These are phyloP conservation scores for Kalmanozyma brasiliensis DNA, from an alignment of 1,284 basidiomycete species.

Conservation along the genomic window DNA sequence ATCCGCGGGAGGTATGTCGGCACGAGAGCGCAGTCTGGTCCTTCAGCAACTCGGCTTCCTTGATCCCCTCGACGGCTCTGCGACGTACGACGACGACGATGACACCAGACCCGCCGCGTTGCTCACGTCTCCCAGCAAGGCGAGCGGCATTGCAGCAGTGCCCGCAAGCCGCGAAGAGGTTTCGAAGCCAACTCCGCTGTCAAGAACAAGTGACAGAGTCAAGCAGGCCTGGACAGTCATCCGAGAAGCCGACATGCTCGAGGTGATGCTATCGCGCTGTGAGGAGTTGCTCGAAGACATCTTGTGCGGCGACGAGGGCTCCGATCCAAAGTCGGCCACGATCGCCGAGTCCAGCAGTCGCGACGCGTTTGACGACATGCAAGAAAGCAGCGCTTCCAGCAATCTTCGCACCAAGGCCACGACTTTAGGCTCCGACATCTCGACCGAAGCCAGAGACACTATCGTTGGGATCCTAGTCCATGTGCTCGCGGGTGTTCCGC, in stretches of 20 bases:
- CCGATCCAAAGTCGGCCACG: conserved; percentile 1
- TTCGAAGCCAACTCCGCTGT: not conserved
- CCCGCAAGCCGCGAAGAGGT: too few species aligned
- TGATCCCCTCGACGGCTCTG: not conserved
- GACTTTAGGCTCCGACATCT: not conserved
- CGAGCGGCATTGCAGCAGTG: conserved; percentile 18
- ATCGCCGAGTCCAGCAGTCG: not conserved
- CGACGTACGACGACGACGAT: too few species aligned
- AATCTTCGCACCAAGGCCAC: not conserved
- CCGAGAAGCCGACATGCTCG: conserved; percentile 17
- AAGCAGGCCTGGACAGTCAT: conserved; percentile 21
- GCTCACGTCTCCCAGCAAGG: conserved; percentile 8
- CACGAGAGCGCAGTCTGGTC: conserved; percentile 2
- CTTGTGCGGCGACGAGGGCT: conserved; percentile 14
- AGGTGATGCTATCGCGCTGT: conserved; percentile 14
- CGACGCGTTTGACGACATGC: conserved; percentile 31
- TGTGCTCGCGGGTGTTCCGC: conserved; percentile 18
- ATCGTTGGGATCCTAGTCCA: conserved; percentile 14
- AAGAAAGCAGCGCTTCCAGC: conserved; percentile 15
- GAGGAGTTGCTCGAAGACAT: conserved; percentile 13
- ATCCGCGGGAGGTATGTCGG: conserved; percentile 1
- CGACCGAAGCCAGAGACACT: not conserved
- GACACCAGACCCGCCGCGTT: not conserved
- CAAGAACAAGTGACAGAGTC: not conserved
- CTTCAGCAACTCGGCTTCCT: conserved; percentile 24